phyloP scores from a whole-genome alignment of 257 asterid genomes.

The Gynochthodes officinalis region DNA sequence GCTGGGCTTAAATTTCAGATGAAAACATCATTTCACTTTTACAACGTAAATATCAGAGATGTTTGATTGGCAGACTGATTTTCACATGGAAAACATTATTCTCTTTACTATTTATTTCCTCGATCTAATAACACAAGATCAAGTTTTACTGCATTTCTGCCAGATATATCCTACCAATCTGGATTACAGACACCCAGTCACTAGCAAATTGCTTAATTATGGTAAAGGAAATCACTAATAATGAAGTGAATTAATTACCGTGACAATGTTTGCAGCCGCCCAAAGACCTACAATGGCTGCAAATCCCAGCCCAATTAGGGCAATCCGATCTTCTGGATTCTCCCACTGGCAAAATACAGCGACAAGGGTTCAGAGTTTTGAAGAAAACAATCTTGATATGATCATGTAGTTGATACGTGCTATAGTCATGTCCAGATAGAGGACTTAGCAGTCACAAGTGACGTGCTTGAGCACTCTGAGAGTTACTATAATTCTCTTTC shows the following conservation, averaged over 20 bases:
- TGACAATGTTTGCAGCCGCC: constrained; percentile 61
- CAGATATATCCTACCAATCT: background rate
- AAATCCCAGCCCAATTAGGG: constrained; percentile 82
- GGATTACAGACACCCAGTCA: background rate
- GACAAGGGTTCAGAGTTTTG: background rate
- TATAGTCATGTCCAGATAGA: background rate
- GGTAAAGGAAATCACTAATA: background rate
- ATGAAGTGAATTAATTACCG: constrained; percentile 40
- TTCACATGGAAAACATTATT: too few species aligned
- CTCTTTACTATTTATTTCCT: too few species aligned
- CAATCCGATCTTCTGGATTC: constrained; percentile 81
- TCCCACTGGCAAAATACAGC: constrained; percentile 64
- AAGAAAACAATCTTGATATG: constrained; percentile 1
- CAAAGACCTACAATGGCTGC: constrained; percentile 76
- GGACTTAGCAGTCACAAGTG: background rate
- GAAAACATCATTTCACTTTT: too few species aligned
- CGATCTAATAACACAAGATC: too few species aligned
- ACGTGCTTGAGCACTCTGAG: background rate
- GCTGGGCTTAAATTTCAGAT: too few species aligned
- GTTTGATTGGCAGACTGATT: too few species aligned
- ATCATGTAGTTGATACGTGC: background rate
- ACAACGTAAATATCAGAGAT: too few species aligned
- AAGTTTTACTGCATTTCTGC: background rate
- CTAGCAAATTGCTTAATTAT: background rate
- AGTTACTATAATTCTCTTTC: background rate